Percentiles rank a stretch among this genome's conserved stretches.
Conservation (phyloP, 768 basidiomycete genomes). For the Calocera cornea region DNA sequence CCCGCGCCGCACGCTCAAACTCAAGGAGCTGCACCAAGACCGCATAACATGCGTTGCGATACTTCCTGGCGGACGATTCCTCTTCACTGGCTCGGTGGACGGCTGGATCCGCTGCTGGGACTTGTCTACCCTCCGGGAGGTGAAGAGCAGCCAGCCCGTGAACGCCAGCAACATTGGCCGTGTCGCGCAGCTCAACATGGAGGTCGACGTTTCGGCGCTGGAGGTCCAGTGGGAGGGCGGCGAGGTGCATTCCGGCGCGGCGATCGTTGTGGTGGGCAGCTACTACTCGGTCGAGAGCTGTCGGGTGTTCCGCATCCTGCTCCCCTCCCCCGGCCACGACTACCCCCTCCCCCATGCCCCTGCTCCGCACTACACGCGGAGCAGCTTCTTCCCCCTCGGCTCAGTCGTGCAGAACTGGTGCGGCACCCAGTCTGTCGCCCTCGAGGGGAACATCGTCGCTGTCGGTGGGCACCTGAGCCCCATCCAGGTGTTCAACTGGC, state of each 20-base stretch:
- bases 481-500: not conserved
- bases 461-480: not conserved
- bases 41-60: not conserved
- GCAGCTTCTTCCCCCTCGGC: not conserved
- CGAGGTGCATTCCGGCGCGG: not conserved
- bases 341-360: not conserved
- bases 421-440: not conserved
- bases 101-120: constrained; percentile 4
- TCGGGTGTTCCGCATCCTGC: not conserved
- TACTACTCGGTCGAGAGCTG: not conserved
- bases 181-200: not conserved
- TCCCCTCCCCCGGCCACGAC: not conserved
- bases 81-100: not conserved
- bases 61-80: not conserved
- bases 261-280: not conserved
- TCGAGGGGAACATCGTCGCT: not conserved
- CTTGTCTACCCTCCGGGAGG: not conserved
- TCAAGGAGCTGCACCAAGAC: not conserved
- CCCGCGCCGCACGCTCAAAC: constrained; percentile 1
- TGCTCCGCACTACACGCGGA: not conserved
- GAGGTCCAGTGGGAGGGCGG: not conserved
- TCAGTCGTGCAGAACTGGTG: not conserved
- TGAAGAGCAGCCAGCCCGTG: not conserved
- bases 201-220: not conserved
- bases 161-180: not conserved